Evolutionary conservation across 768 basidiomycete species (phyloP).

Genomic region (Tulasnella sp.): DNA sequence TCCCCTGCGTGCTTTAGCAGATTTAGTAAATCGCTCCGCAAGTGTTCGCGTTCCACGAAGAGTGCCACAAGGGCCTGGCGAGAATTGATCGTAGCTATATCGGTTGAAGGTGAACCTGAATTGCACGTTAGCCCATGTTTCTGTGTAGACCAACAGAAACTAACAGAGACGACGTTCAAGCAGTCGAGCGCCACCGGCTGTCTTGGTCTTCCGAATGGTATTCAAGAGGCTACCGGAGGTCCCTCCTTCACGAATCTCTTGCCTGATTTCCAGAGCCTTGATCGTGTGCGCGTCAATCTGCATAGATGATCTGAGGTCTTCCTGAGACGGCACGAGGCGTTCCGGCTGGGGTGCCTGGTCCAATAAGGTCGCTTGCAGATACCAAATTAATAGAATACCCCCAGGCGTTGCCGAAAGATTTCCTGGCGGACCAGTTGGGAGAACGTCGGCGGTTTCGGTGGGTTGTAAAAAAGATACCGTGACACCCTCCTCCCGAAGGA

Average conservation of each 20-base stretch:
- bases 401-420: slow-evolving; percentile 41
- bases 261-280: slow-evolving; percentile 75
- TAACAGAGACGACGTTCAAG: slow-evolving; percentile 67
- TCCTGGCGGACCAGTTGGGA: background rate
- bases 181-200: slow-evolving; percentile 63
- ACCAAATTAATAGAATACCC: slow-evolving; percentile 48
- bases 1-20: slow-evolving; percentile 52
- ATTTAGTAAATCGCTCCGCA: slow-evolving; percentile 50
- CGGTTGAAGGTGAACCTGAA: slow-evolving; percentile 76
- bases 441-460: background rate
- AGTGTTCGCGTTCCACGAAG: slow-evolving; percentile 46
- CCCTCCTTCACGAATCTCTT: slow-evolving; percentile 60
- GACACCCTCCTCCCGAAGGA: slow-evolving; percentile 41
- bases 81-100: slow-evolving; percentile 52
- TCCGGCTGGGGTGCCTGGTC: slow-evolving; percentile 69
- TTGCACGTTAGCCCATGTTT: background rate
- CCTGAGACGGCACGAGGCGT: slow-evolving; percentile 39
- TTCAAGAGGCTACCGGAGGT: slow-evolving; percentile 60
- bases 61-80: slow-evolving; percentile 69
- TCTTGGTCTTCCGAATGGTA: slow-evolving; percentile 62
- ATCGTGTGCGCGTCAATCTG: slow-evolving; percentile 83
- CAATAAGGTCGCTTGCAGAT: slow-evolving; percentile 53
- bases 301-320: slow-evolving; percentile 50
- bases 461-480: slow-evolving; percentile 36
- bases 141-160: slow-evolving; percentile 22